Conservation (phyloP, 495 filamentous ascomycete genomes). For the Lophium mytilinum region DNA sequence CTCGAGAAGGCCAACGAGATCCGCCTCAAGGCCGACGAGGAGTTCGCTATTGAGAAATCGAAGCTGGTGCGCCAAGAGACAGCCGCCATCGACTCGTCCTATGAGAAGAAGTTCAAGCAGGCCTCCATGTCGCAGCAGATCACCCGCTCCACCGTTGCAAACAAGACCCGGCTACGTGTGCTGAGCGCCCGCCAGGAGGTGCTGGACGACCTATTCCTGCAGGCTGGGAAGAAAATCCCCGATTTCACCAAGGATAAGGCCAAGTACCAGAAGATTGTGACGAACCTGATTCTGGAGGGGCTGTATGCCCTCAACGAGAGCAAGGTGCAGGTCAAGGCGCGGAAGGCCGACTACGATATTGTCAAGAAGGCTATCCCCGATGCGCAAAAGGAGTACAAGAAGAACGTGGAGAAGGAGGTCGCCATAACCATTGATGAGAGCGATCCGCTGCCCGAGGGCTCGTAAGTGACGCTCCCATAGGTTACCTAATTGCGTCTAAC, state of each 20-base stretch:
- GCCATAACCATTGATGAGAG: conserved; percentile 66
- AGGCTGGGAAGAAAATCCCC: conserved; percentile 57
- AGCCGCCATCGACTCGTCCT: conserved; percentile 77
- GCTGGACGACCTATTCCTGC: conserved; percentile 84
- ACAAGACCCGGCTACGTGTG: conserved; percentile 86
- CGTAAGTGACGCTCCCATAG: conserved; percentile 51
- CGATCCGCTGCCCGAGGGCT: conserved; percentile 70
- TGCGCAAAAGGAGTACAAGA: conserved; percentile 74
- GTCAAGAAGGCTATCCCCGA: conserved; percentile 66
- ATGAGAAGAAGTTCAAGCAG: conserved; percentile 98
- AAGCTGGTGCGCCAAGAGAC: conserved; percentile 96
- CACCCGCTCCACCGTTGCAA: conserved; percentile 84
- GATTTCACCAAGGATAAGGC: conserved; percentile 55
- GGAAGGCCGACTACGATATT: conserved; percentile 69
- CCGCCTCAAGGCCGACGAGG: conserved; percentile 93
- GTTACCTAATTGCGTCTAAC: conserved; percentile 6
- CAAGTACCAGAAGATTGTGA: conserved; percentile 66
- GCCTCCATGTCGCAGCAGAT: conserved; percentile 96
- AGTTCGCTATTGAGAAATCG: conserved; percentile 96
- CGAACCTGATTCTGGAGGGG: conserved; percentile 80
- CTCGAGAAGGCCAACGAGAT: conserved; percentile 95
- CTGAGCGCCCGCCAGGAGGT: conserved; percentile 80
- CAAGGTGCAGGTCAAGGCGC: conserved; percentile 60
- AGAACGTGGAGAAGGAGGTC: conserved; percentile 55
- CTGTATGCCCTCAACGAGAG: conserved; percentile 78